Base-by-base conservation (phyloP, 176 grass and related monocot species). In the Aegilops umbellulata region DNA sequence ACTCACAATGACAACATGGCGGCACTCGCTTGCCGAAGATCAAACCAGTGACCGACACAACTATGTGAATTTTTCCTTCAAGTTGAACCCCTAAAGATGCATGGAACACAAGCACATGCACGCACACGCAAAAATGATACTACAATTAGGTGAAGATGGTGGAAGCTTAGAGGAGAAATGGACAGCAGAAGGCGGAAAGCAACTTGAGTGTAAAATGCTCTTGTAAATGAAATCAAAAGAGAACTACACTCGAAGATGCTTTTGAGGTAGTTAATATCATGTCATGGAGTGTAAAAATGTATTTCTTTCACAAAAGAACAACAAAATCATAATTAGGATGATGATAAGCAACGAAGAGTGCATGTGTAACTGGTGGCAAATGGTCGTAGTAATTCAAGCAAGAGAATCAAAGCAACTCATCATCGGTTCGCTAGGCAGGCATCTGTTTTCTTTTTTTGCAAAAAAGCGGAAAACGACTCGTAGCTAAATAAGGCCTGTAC, bases 391-490 rank as follows among this genome's bases (percentile, higher is more conserved):
- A 41, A n/a, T n/a, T n/a, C n/a, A 10, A 35, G 34, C 34, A 41
- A 22, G 88, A 61, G 74, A 16, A 15, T 14, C 31, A 62, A 65
- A 57, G 41, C 58, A 57, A 26, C 44, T 32, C 19, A 42, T 3
- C 58, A 60, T 26, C 6, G 16, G 6, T 55, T 55, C 2, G 51
- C 17, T 0, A 11, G 70, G 9, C 7, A 44, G 32, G 86, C 25
- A 82, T 82, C 0, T 69, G 61, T 69, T 25, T 87, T 69, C 61
- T 25, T 82, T 55, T 60, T 24, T n/a, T 34, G 0, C 10, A 60
- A 19, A 85, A 85, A 81, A 61, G 60, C 76, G 69, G 15, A 9
- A 29, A 86, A 13, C 29, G 70, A 23, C 32, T 27, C 76, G 46
- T 35, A 27, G 57, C 2, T 60, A 81, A 35, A 79, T 65, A 31